Evolutionary conservation across 176 grass and related monocot genomes (phyloP), one percentile per base, ranked within the genome.

Genomic region (Zizania latifolia): DNA sequence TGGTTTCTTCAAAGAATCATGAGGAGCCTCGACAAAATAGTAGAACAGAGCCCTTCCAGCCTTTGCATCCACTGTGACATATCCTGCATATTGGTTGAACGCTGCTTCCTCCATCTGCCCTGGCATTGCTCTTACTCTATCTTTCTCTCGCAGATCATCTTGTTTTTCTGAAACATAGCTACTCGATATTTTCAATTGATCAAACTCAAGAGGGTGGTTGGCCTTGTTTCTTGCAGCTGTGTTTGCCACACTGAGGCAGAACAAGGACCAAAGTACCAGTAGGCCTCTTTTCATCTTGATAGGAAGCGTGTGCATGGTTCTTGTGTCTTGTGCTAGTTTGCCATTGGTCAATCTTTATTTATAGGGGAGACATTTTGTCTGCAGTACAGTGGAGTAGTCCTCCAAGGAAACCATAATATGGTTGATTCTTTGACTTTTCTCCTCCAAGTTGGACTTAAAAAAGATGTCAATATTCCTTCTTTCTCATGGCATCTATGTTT

Each of bases 21-120:
- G n/a, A 70, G 51, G 53, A 50, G 85, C 62, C 78, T 91, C 88
- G 44, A 68, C 88, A 65, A 94, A 94, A 72, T 94, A 94, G 74
- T 91, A 94, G 82, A 94, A 91, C 75, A 94, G 78, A 37, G 88
- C 84, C 65, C 85, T 85, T 60, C 88, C 87, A 23, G 73, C 72
- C 22, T 83, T 72, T 64, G 67, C 65, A 75, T 94, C 71, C 13
- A 94, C 85, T 0, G 79, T 94, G 43, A 94, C 66, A 73, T 91
- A 86, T 41, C 92, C 92, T 48, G 76, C 78, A 50, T 91, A 91
- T 55, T 94, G 92, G 62, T 86, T 41, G 67, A 94, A 88, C n/a
- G 74, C 36, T 22, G 46, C 78, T 35, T 72, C 48, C 21, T 60
- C 43, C 12, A 66, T 78, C 69, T 91, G 82, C 40, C 92, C 88